Evolutionary conservation across 75 land plant genomes (phyloP).

Genomic region (Pseudotsuga menziesii): DNA sequence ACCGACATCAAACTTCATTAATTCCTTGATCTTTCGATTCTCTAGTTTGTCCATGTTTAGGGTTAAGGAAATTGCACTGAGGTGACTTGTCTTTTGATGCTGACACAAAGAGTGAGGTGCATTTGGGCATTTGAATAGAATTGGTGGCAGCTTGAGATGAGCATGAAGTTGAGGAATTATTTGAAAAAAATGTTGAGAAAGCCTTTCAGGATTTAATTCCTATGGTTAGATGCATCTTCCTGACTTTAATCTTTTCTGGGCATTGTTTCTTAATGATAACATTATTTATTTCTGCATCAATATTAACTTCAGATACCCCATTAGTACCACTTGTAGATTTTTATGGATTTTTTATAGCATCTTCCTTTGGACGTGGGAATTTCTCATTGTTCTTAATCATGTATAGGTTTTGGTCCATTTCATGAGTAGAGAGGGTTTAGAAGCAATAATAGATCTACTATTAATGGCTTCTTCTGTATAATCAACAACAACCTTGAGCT

Average conservation of each 20-base stretch:
- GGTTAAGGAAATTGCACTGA: no score
- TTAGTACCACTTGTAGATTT: not conserved
- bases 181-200: not conserved
- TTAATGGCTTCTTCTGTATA: constrained; percentile 2
- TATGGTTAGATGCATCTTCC: not conserved
- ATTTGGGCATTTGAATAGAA: no score
- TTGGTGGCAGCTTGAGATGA: no score
- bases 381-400: not conserved
- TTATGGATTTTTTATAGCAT: not conserved
- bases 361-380: not conserved
- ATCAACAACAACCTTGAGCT: no score
- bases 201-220: not conserved
- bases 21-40: no score
- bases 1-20: no score
- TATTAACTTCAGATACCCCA: not conserved
- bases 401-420: not conserved
- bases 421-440: not conserved
- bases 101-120: no score
- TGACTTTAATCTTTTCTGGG: not conserved
- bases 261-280: not conserved
- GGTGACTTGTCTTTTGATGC: no score
- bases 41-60: no score
- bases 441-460: constrained; percentile 7
- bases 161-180: no score
- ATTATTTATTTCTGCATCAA: not conserved